Base-by-base conservation (phyloP, 129 eudicot genomes). In the Smallanthus sonchifolius region DNA sequence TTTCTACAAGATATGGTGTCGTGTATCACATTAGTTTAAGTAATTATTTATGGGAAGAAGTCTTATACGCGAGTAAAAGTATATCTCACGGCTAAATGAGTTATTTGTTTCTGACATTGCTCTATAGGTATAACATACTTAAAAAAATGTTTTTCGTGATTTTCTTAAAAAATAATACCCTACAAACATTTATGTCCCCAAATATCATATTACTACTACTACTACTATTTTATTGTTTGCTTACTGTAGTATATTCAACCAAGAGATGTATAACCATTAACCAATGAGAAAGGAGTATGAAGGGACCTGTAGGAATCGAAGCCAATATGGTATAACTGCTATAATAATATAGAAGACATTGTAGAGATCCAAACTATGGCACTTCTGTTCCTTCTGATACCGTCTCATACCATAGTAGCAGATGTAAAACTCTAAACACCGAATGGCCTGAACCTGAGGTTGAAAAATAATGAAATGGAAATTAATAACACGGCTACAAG, bases 291-390 rank as follows among this genome's bases (percentile, higher is more conserved):
- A 57, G 24, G 75, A 59, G 34, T 30, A 66, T 42, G 45, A 66
- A 14, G 65, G 67, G 15, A 91, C 97, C 96, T 91, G 97, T 32
- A 91, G 82, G 84, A 81, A 86, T 15, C 92, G 96, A 67, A 88
- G 59, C 97, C 97, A 91, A 52, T 78, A 91, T 52, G 97, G 97
- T 79, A 91, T 57, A 45, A 86, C 80, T 15, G 92, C 92, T 72
- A 86, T 45, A 13, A 88, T 74, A 69, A 84, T 83, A 62, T 88
- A 91, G 85, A 91, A 88, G 72, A 79, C 72, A 47, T 81, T 91
- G 75, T 88, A 91, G 59, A 83, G 87, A 76, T 80, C 83, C 38
- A 40, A 66, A 65, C 9, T 73, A 61, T 82, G 86, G 75, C 96
- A 88, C 67, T 67, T 88, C 37, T 76, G 79, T 43, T 61, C 75